Conservation (phyloP, 2,329 filamentous ascomycete genomes). For the Colletotrichum agaves region DNA sequence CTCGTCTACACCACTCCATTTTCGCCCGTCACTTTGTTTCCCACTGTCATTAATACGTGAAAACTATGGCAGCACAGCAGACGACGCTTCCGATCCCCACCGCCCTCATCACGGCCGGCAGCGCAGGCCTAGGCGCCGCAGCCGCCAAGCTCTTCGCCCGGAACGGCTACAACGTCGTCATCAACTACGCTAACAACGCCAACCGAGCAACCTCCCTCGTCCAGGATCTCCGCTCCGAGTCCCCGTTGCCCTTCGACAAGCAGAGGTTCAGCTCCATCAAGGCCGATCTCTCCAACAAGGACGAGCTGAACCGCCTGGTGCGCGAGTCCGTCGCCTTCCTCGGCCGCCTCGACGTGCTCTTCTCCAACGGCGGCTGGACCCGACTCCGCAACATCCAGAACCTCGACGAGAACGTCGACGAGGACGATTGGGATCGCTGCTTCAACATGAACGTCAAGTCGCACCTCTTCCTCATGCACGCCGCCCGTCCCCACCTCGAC, state of each 20-base stretch:
- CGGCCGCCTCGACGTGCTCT: slow-evolving; percentile 77
- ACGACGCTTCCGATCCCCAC: slow-evolving; percentile 19
- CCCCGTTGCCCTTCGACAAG: slow-evolving; percentile 42
- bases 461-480: slow-evolving; percentile 60
- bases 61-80: neutral
- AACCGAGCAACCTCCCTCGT: slow-evolving; percentile 66
- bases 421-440: slow-evolving; percentile 60
- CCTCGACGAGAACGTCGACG: slow-evolving; percentile 59
- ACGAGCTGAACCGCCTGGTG: slow-evolving; percentile 69
- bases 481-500: slow-evolving; percentile 55
- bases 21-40: neutral
- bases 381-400: slow-evolving; percentile 55
- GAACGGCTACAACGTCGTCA: slow-evolving; percentile 70
- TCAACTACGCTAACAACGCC: slow-evolving; percentile 71
- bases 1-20: neutral
- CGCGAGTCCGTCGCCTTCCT: slow-evolving; percentile 67
- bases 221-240: slow-evolving; percentile 55
- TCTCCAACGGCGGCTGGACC: slow-evolving; percentile 77
- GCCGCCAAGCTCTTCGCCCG: slow-evolving; percentile 70
- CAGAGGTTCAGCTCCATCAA: slow-evolving; percentile 63
- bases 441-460: slow-evolving; percentile 62
- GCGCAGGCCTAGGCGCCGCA: slow-evolving; percentile 70
- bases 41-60: neutral
- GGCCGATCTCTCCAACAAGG: slow-evolving; percentile 72
- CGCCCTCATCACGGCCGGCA: slow-evolving; percentile 50